Conservation (phyloP, 495 filamentous ascomycete genomes). For the Aspergillus biplanus region DNA sequence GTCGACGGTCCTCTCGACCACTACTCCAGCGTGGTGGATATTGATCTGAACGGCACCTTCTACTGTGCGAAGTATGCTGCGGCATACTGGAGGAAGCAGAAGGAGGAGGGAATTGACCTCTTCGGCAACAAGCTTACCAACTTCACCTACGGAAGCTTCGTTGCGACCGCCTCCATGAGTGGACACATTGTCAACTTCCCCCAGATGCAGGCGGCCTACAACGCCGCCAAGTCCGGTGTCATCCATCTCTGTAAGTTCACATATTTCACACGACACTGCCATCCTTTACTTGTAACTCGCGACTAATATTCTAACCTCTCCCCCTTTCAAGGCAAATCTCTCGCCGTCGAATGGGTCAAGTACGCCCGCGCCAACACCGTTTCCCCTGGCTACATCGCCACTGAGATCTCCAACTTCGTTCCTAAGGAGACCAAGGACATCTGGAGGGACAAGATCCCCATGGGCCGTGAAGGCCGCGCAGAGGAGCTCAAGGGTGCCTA, state of each 20-base stretch:
- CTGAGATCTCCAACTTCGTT: constrained; percentile 78
- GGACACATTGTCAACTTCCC: constrained; percentile 89
- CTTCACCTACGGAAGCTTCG: constrained; percentile 72
- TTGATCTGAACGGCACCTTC: constrained; percentile 81
- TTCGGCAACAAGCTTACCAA: constrained; percentile 69
- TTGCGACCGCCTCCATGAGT: constrained; percentile 80
- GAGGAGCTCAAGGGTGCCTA: constrained; percentile 87
- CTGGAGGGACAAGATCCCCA: constrained; percentile 81
- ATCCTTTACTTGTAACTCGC: neutral
- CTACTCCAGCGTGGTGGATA: constrained; percentile 69
- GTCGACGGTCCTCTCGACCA: constrained; percentile 66
- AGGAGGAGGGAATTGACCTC: constrained; percentile 65
- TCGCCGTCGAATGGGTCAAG: constrained; percentile 85
- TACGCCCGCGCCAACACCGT: constrained; percentile 84
- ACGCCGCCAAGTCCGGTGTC: constrained; percentile 83
- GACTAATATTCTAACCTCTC: neutral
- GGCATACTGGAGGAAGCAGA: constrained; percentile 66
- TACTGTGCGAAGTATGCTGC: constrained; percentile 82
- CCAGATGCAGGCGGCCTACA: constrained; percentile 84
- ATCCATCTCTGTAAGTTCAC: constrained; percentile 73
- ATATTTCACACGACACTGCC: neutral
- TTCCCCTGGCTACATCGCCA: constrained; percentile 86
- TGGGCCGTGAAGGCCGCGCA: constrained; percentile 62
- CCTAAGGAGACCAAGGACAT: constrained; percentile 69
- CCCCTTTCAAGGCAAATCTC: constrained; percentile 58